Evolutionary conservation across 2,329 filamentous ascomycete genomes (phyloP), one percentile per base, ranked within the genome.

Genomic region (Sclerotinia glacialis): DNA sequence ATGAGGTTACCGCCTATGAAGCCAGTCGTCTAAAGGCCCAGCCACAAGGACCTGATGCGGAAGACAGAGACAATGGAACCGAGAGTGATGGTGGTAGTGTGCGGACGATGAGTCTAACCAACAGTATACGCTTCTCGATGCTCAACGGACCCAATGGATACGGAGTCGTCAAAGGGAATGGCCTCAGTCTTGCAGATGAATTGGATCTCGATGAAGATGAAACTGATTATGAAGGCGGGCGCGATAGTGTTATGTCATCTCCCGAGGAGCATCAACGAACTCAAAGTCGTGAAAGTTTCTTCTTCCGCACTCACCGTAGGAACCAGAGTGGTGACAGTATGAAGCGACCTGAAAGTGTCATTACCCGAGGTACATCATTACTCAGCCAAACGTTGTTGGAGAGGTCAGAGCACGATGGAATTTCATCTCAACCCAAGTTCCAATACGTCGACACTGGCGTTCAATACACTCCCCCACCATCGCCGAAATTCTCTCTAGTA

Each of bases 181-280:
- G 89, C 1, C 78, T 92, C 67, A 96, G 90, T 69, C 82, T 99
- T 50, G 95, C 95, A 0, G 93, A 98, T 72, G 95, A 99, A 79
- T 83, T 99, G 65, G 89, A 91, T 69, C 90, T 97, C 68, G 91
- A 94, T 42, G 80, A 80, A 47, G 91, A 93, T 37, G 79, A 79
- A 56, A 81, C 90, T 69, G 89, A 90, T 46, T 88, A 93, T 69
- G 84, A 89, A 54, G 89, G 92, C 60, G 88, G 88, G 1, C 85
- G 87, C 47, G 85, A 88, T 66, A 89, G 86, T 69, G 81, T 82
- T 21, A 73, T 87, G 59, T 88, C 86, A 3, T 61, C 58, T 23
- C 58, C 58, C 5, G 78, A 79, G 66, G 78, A 78, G 23, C 86
- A 86, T 71, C 78, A 77, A 46, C 82, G 86, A 37, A 85, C 80